phyloP scores from a whole-genome alignment of 208 protist genomes.

The Angomonas deanei region DNA sequence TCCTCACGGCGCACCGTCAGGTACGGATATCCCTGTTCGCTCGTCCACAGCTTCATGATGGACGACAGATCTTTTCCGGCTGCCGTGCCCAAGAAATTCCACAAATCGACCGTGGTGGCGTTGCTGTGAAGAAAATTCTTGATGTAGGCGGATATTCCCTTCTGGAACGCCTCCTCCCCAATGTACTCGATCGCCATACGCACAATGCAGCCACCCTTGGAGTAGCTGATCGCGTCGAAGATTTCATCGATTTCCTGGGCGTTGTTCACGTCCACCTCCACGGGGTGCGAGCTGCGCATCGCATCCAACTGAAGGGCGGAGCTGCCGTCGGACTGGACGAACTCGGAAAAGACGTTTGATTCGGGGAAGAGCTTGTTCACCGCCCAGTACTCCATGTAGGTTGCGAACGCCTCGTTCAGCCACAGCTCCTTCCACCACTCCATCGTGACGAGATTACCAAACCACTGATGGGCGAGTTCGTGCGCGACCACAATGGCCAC shows the following conservation, averaged over 20 bases:
- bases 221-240: conserved; percentile 92
- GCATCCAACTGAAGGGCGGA: conserved; percentile 80
- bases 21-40: conserved; percentile 70
- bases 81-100: conserved; percentile 65
- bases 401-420: conserved; percentile 97
- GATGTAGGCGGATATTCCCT: conserved; percentile 76
- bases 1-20: conserved; percentile 20
- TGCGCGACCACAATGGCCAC: conserved; percentile 89
- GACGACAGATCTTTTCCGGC: conserved; percentile 45
- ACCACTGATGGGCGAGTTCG: conserved; percentile 97
- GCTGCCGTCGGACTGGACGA: conserved; percentile 59
- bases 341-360: conserved; percentile 73
- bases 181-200: conserved; percentile 86
- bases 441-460: conserved; percentile 98
- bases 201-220: conserved; percentile 80
- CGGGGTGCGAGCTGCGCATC: conserved; percentile 82
- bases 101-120: conserved; percentile 80
- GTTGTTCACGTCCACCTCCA: conserved; percentile 83
- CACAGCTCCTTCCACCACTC: conserved; percentile 97
- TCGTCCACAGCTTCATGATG: conserved; percentile 68
- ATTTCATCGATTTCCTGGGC: conserved; percentile 90
- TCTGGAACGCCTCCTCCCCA: conserved; percentile 71
- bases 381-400: conserved; percentile 77
- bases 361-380: conserved; percentile 76
- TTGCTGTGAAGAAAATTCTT: conserved; percentile 63